A percentile compares a stretch with the other conserved stretches of the same genome.
phyloP scores from a whole-genome alignment of 2,329 filamentous ascomycete genomes.

The Chaetothyriales sp. region DNA sequence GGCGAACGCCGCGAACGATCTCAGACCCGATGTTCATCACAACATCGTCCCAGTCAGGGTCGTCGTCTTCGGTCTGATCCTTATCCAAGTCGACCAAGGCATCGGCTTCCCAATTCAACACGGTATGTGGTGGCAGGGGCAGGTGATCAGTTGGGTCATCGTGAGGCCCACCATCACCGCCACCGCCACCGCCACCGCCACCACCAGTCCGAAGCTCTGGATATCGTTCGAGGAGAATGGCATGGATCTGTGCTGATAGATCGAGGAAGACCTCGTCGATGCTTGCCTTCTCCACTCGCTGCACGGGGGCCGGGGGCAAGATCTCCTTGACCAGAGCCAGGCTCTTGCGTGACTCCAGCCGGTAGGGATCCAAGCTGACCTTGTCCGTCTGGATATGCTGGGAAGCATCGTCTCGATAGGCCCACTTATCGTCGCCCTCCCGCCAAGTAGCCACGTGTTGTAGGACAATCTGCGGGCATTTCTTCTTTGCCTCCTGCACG shows the following conservation, averaged over 20 bases:
- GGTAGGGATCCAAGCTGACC: conserved; percentile 84
- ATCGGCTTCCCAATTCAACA: conserved; percentile 70
- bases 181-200: no score
- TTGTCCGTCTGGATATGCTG: conserved; percentile 76
- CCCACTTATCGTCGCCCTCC: conserved; percentile 83
- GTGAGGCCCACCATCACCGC: conserved; percentile 39
- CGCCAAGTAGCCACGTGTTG: conserved; percentile 94
- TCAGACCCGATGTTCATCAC: conserved; percentile 75
- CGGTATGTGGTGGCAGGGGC: conserved; percentile 56
- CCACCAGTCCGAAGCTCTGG: conserved; percentile 45
- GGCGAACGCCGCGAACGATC: conserved; percentile 64
- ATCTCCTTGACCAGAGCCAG: conserved; percentile 60
- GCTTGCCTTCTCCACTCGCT: conserved; percentile 79
- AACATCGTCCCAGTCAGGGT: conserved; percentile 94
- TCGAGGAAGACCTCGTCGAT: conserved; percentile 95
- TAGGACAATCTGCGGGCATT: conserved; percentile 67
- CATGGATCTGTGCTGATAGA: conserved; percentile 69
- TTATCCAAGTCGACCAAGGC: conserved; percentile 65
- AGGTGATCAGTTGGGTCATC: conserved; percentile 57
- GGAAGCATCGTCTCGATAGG: conserved; percentile 68
- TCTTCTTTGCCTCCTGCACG: conserved; percentile 64
- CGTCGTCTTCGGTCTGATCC: conserved; percentile 55
- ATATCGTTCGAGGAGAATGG: conserved; percentile 58
- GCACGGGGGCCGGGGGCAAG: conserved; percentile 46
- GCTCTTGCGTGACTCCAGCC: conserved; percentile 70